phyloP scores from a whole-genome alignment of 805 yeast genomes.

The Kodamaea hsintzibuensis region DNA sequence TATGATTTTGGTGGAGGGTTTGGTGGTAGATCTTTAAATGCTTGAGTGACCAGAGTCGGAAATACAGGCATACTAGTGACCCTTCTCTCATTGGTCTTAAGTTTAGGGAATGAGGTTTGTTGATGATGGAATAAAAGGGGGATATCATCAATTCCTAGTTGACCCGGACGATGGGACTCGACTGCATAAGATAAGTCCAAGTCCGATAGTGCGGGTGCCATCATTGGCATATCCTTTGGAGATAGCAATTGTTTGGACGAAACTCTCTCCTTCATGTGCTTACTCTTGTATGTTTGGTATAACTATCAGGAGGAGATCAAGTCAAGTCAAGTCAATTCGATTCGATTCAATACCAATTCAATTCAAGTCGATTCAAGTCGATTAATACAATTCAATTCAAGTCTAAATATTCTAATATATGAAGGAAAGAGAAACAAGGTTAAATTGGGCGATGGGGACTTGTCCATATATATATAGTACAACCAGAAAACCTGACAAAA shows the following conservation, averaged over 20 bases:
- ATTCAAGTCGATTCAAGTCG: too few relatives aligned
- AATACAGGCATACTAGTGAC: slow-evolving; percentile 25
- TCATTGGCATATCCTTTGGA: slow-evolving; percentile 24
- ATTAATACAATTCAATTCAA: too few relatives aligned
- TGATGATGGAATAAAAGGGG: slow-evolving; percentile 21
- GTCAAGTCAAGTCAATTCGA: background rate
- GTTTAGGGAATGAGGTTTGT: background rate
- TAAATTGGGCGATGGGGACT: background rate
- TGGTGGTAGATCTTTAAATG: background rate
- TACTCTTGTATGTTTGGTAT: background rate
- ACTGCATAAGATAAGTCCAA: slow-evolving; percentile 31
- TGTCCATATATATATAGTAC: background rate
- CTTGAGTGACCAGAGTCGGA: background rate
- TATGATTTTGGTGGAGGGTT: background rate
- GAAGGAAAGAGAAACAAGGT: too few relatives aligned
- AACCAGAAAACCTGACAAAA: background rate
- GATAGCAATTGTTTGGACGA: slow-evolving; percentile 23
- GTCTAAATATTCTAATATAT: too few relatives aligned
- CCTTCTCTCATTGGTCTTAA: slow-evolving; percentile 10
- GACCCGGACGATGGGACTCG: slow-evolving; percentile 28
- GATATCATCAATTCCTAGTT: slow-evolving; percentile 25
- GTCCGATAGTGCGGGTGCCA: slow-evolving; percentile 18
- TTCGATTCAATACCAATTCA: too few relatives aligned
- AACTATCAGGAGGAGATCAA: background rate
- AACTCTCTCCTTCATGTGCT: slow-evolving; percentile 11